A percentile compares a stretch with the other conserved stretches of the same genome.
These are phyloP conservation scores for Phascolomyces articulosus DNA, from an alignment of 371 early-diverging fungal species.

Conservation along the genomic window DNA sequence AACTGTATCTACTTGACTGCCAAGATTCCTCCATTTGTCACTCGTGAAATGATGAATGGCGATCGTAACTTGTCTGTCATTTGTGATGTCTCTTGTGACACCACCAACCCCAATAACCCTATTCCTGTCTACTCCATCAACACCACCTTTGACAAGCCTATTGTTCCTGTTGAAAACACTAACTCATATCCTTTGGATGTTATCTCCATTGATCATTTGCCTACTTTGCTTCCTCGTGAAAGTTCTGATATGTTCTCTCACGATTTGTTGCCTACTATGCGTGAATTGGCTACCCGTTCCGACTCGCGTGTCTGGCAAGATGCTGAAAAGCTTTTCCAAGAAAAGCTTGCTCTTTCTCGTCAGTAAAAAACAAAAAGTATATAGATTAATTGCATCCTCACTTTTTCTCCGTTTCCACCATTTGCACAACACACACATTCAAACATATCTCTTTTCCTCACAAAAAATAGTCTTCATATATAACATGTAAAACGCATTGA, in stretches of 20 bases:
- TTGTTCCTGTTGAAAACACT: conserved; percentile 65
- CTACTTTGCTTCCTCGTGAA: conserved; percentile 93
- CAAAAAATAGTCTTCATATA: too few species aligned
- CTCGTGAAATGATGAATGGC: conserved; percentile 73
- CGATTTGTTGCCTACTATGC: conserved; percentile 86
- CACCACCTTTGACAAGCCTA: conserved; percentile 94
- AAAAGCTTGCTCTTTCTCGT: conserved; percentile 66
- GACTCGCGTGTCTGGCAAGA: conserved; percentile 83
- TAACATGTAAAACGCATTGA: too few species aligned
- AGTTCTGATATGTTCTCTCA: conserved; percentile 83
- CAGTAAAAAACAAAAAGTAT: too few species aligned
- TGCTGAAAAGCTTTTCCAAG: conserved; percentile 82
- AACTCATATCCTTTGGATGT: conserved; percentile 81
- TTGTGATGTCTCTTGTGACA: conserved; percentile 96
- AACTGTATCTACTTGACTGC: conserved; percentile 96
- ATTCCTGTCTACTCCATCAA: conserved; percentile 90
- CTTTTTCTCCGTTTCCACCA: too few species aligned
- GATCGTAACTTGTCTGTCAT: conserved; percentile 80
- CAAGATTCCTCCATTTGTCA: conserved; percentile 94
- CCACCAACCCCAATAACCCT: conserved; percentile 97
- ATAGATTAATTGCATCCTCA: too few species aligned
- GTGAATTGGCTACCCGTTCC: conserved; percentile 63
- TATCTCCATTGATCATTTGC: conserved; percentile 96
- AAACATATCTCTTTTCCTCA: too few species aligned
- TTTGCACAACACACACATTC: too few species aligned